These are phyloP conservation scores for Chaetothyriales sp. DNA, from an alignment of 2,329 filamentous ascomycete genomes.

Conservation along the genomic window DNA sequence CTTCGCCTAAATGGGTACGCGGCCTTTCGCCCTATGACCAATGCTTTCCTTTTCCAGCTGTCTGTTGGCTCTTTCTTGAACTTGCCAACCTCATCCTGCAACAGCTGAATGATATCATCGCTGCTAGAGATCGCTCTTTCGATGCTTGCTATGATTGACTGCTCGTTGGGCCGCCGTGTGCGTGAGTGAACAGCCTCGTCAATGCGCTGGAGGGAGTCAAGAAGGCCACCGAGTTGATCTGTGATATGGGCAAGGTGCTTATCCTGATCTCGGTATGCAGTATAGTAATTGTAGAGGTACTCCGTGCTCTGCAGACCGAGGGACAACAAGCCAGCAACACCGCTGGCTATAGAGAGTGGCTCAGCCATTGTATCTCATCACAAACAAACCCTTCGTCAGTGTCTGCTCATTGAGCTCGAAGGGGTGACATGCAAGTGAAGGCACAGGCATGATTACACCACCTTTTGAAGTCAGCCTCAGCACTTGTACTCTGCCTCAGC, in stretches of 20 bases:
- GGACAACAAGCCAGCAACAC: slow-evolving; percentile 23
- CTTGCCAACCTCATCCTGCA: slow-evolving; percentile 18
- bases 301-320: slow-evolving; percentile 25
- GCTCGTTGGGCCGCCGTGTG: slow-evolving; percentile 17
- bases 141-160: slow-evolving; percentile 15
- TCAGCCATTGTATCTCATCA: slow-evolving; percentile 15
- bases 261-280: slow-evolving; percentile 17
- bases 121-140: slow-evolving; percentile 18
- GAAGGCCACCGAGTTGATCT: slow-evolving; percentile 18
- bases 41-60: slow-evolving; percentile 1
- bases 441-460: too few species aligned
- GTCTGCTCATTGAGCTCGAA: too few species aligned
- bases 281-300: slow-evolving; percentile 23
- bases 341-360: slow-evolving; percentile 19
- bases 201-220: slow-evolving; percentile 18
- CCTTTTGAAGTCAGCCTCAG: too few species aligned
- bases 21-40: slow-evolving; percentile 8
- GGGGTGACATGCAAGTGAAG: too few species aligned
- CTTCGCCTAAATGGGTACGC: slow-evolving; percentile 24
- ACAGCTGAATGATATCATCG: slow-evolving; percentile 19
- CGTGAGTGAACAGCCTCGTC: slow-evolving; percentile 11
- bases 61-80: slow-evolving; percentile 10
- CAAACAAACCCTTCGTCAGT: too few species aligned
- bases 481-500: too few species aligned
- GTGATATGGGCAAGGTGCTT: slow-evolving; percentile 18